Conservation (phyloP, 306 rosid species). For the Cucumis cinereus region DNA sequence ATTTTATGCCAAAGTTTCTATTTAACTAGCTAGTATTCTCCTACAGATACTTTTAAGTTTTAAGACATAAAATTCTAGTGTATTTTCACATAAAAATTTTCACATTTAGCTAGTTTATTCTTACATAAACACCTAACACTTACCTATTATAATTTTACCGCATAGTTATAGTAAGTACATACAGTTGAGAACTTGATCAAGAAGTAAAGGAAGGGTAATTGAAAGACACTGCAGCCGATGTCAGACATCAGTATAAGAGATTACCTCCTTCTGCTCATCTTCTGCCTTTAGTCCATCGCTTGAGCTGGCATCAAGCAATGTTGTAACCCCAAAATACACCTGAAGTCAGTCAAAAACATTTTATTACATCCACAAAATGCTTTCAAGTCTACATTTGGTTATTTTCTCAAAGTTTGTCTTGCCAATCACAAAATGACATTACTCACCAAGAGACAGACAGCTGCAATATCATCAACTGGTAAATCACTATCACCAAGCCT, state of each 20-base stretch:
- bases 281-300: conserved; percentile 64
- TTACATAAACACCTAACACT: not conserved
- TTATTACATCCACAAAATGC: conserved; percentile 8
- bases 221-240: not conserved
- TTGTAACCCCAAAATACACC: conserved; percentile 94
- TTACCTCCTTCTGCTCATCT: conserved; percentile 96
- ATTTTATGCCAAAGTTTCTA: not conserved
- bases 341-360: conserved; percentile 17
- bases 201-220: conserved; percentile 4
- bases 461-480: conserved; percentile 90
- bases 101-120: not conserved
- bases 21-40: not conserved
- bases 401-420: not conserved
- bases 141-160: not conserved
- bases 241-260: conserved; percentile 8
- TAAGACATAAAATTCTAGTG: not conserved
- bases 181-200: not conserved
- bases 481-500: conserved; percentile 88
- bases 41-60: not conserved
- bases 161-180: not conserved
- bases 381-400: conserved; percentile 4
- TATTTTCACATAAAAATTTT: not conserved
- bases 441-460: conserved; percentile 77
- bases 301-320: conserved; percentile 79
- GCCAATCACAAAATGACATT: not conserved